Evolutionary conservation across 257 asterid species (phyloP), one percentile per base, ranked within the genome.

Genomic region (Orobanche coerulescens): DNA sequence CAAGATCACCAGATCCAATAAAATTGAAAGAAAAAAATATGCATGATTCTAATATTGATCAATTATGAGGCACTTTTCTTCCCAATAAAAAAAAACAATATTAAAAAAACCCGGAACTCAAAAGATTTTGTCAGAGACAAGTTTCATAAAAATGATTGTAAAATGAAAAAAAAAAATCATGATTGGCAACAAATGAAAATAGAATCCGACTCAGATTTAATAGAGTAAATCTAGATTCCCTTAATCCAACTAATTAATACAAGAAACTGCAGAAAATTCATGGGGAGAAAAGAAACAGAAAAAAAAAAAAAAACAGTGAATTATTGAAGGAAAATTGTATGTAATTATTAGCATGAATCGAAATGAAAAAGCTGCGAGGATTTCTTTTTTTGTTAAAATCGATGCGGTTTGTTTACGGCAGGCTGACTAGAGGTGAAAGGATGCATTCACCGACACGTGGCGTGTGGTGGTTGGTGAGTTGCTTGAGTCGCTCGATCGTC

Each of bases 361-460:
- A 54, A 50, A 70, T 54, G 71, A 61, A 68, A n/a, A 70, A 66
- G 63, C 61, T 43, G 40, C 22, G 73, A 40, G 37, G 16, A 19
- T 48, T 48, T 48, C 18, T 23, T 20, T 5, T 48, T 36, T 73
- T 39, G 71, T 66, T 70, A 62, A 64, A 68, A 71, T 55, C 67
- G 69, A 67, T 70, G 79, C 43, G 67, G 77, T 73, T 57, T 57
- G 76, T 78, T 64, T 49, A 20, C 60, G 67, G 70, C 75, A 62
- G 79, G 67, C 61, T n/a, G 70, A 76, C 58, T 36, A 24, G 68
- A 71, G 75, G 82, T 76, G 15, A 65, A 65, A n/a, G 39, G 68
- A 12, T 33, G 49, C 7, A 37, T 8, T 30, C 28, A 58, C 61
- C 58, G 72, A 53, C 62, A 78, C 76, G 78, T 78, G 78, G 55